Percentiles rank a stretch among this genome's conserved stretches.
phyloP scores from a whole-genome alignment of 768 basidiomycete genomes.

The Collybiopsis confluens region DNA sequence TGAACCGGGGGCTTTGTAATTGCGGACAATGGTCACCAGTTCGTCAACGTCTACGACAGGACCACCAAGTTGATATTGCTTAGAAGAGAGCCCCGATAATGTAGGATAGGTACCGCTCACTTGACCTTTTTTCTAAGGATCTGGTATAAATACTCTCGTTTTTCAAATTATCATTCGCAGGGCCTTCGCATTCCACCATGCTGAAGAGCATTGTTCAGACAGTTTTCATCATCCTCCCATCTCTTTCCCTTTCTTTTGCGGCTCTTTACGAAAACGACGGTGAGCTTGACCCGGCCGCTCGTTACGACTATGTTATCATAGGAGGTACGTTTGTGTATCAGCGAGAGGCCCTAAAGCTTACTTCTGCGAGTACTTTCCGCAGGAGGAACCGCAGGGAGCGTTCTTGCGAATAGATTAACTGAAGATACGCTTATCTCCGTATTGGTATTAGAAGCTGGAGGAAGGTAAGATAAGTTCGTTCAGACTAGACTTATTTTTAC shows the following conservation, averaged over 20 bases:
- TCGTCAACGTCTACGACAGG: no score
- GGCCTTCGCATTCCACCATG: neutral
- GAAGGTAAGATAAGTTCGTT: neutral
- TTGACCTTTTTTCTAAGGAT: neutral
- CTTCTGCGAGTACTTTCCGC: neutral
- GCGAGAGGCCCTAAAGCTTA: neutral
- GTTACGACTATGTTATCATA: slow-evolving; percentile 2
- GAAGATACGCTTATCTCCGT: slow-evolving; percentile 9
- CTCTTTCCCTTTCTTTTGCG: neutral
- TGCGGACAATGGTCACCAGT: no score
- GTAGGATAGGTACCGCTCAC: neutral
- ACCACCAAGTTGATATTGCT: no score
- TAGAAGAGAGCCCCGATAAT: no score
- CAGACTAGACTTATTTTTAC: neutral
- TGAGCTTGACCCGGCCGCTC: neutral
- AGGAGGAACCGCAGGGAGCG: slow-evolving; percentile 16
- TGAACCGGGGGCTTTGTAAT: no score
- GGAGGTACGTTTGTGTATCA: neutral
- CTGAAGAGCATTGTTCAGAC: neutral
- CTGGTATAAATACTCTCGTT: no score
- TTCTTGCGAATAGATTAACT: slow-evolving; percentile 13
- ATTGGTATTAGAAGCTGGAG: slow-evolving; percentile 14
- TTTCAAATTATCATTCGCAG: no score
- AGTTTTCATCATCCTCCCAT: neutral
- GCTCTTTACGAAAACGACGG: neutral